Conservation (phyloP, 768 basidiomycete species). For the Mycena kentingensis region DNA sequence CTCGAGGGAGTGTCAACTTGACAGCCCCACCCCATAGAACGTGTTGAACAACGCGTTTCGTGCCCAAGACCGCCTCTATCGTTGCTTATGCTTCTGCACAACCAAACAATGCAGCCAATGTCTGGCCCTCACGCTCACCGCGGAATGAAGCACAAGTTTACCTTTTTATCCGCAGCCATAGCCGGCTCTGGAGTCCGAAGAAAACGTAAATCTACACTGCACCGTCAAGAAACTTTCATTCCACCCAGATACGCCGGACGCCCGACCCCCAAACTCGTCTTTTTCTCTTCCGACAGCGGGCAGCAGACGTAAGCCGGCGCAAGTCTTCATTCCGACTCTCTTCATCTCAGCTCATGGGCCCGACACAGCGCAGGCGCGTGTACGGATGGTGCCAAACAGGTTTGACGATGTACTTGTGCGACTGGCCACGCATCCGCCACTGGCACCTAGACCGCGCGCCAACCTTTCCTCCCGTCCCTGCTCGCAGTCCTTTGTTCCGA, state of each 20-base stretch:
- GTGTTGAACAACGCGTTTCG: not conserved
- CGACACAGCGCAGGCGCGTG: not conserved
- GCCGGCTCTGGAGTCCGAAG: not conserved
- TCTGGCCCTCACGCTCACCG: not conserved
- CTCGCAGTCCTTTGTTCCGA: not conserved
- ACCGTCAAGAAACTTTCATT: constrained; percentile 1
- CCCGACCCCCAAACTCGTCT: not conserved
- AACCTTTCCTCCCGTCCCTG: not conserved
- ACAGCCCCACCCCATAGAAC: too few species aligned
- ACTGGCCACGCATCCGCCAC: not conserved
- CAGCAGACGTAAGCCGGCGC: not conserved
- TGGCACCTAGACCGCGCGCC: not conserved
- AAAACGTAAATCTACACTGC: not conserved
- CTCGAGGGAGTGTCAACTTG: too few species aligned
- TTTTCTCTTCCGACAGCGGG: not conserved
- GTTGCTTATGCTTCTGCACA: not conserved
- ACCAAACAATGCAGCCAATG: too few species aligned
- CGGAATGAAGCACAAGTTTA: not conserved
- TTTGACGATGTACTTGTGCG: not conserved
- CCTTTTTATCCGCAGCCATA: not conserved
- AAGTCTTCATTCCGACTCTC: not conserved
- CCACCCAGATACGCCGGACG: too few species aligned
- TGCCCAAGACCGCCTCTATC: not conserved
- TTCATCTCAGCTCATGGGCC: not conserved
- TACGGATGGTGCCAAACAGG: not conserved